Conservation (phyloP, 805 yeast species). For the Lipomyces sp. region DNA sequence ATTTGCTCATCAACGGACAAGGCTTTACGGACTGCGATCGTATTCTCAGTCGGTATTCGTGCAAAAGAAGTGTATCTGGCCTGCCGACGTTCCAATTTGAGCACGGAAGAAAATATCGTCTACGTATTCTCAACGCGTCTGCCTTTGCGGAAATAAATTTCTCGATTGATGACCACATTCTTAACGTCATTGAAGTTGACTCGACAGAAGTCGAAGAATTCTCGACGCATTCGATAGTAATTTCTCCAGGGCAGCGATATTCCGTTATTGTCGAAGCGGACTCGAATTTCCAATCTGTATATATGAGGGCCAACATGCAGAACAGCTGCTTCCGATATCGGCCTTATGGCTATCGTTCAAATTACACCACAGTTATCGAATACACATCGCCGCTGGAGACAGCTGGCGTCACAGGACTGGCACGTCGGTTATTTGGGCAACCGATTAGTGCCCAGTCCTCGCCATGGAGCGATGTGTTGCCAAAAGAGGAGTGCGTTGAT, state of each 20-base stretch:
- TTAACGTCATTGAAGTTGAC: conserved; percentile 32
- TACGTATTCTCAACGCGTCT: conserved; percentile 31
- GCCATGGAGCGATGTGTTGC: conserved; percentile 20
- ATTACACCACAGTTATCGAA: conserved; percentile 14
- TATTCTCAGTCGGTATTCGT: background rate
- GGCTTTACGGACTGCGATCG: conserved; percentile 23
- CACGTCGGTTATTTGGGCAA: background rate
- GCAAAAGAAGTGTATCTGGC: conserved; percentile 1
- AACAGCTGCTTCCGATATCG: conserved; percentile 27
- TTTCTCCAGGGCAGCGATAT: conserved; percentile 35
- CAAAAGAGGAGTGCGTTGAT: conserved; percentile 23
- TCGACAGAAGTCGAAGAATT: conserved; percentile 25
- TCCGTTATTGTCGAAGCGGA: conserved; percentile 28
- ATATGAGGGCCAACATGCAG: conserved; percentile 25
- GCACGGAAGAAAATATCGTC: conserved; percentile 23
- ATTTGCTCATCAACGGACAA: conserved; percentile 24
- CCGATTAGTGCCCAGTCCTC: background rate
- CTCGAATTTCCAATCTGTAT: conserved; percentile 17
- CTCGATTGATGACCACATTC: conserved; percentile 30
- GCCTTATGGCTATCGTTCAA: conserved; percentile 11
- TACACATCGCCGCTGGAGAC: conserved; percentile 4
- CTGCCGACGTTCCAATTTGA: conserved; percentile 17
- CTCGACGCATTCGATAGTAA: conserved; percentile 11
- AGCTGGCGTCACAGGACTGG: background rate
- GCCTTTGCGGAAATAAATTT: conserved; percentile 26